Conservation (phyloP, 2,329 filamentous ascomycete genomes). For the Ampelomyces quisqualis region DNA sequence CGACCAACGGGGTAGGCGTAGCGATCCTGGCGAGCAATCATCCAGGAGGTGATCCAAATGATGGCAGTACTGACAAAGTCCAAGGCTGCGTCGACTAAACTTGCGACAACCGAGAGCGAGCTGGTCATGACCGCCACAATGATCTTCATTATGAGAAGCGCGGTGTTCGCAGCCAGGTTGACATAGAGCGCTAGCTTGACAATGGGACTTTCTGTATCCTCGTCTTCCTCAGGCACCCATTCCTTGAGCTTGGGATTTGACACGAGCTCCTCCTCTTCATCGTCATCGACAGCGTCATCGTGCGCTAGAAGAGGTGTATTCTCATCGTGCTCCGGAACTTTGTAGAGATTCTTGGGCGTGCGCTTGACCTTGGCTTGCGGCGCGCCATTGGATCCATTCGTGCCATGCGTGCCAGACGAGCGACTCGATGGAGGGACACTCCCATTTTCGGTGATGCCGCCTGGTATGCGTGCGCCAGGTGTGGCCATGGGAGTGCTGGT, state of each 20-base stretch:
- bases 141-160: constrained; percentile 74
- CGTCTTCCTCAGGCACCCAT: constrained; percentile 66
- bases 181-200: constrained; percentile 87
- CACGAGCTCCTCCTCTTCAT: constrained; percentile 49
- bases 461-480: constrained; percentile 20
- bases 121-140: constrained; percentile 74
- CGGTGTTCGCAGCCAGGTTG: constrained; percentile 75
- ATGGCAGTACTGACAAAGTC: constrained; percentile 82
- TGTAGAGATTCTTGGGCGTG: constrained; percentile 85
- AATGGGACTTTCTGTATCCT: constrained; percentile 71
- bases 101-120: constrained; percentile 78
- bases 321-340: constrained; percentile 60
- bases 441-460: constrained; percentile 15
- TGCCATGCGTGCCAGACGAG: constrained; percentile 38
- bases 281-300: constrained; percentile 48
- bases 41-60: constrained; percentile 73
- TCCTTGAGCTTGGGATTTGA: constrained; percentile 60
- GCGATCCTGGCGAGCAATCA: constrained; percentile 72
- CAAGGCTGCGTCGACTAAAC: constrained; percentile 74
- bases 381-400: constrained; percentile 21
- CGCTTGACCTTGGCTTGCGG: constrained; percentile 38
- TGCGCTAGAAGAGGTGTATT: constrained; percentile 63
- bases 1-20: constrained; percentile 78
- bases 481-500: constrained; percentile 20
- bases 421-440: constrained; percentile 14